Conservation (phyloP, 768 basidiomycete species). For the Boletus reticuloceps region DNA sequence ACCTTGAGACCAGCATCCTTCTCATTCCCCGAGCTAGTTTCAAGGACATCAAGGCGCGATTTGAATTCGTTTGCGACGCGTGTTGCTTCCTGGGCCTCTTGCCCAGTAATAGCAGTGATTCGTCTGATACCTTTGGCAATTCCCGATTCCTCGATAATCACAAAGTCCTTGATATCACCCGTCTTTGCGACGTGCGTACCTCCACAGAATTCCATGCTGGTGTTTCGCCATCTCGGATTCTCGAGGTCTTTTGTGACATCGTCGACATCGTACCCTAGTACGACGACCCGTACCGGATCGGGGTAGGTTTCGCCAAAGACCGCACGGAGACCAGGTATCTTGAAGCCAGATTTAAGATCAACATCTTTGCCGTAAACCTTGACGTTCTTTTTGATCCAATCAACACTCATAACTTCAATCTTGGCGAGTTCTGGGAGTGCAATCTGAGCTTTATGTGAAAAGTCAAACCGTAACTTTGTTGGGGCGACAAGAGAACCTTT, state of each 20-base stretch:
- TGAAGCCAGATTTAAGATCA: constrained; percentile 68
- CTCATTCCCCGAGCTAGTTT: constrained; percentile 62
- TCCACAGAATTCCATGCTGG: constrained; percentile 97
- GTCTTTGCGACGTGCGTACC: constrained; percentile 99
- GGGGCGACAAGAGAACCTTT: constrained; percentile 97
- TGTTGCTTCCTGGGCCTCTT: constrained; percentile 84
- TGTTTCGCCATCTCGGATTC: constrained; percentile 87
- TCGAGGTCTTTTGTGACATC: constrained; percentile 83
- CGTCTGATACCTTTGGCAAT: constrained; percentile 98
- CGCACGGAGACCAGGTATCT: constrained; percentile 91
- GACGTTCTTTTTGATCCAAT: constrained; percentile 91
- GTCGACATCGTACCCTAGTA: constrained; percentile 83
- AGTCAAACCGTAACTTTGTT: constrained; percentile 95
- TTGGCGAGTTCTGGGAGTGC: constrained; percentile 69
- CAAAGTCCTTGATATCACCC: constrained; percentile 95
- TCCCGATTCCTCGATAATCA: constrained; percentile 92
- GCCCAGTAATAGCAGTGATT: constrained; percentile 90
- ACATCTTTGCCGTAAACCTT: constrained; percentile 88
- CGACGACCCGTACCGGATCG: constrained; percentile 94
- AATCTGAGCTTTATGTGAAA: constrained; percentile 92
- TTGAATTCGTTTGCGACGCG: constrained; percentile 64
- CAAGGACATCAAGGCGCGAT: constrained; percentile 59
- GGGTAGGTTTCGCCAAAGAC: constrained; percentile 99
- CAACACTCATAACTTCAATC: constrained; percentile 80
- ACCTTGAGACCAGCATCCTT: constrained; percentile 89